Percentiles rank a stretch among this genome's conserved stretches.
These are phyloP conservation scores for Phytophthora kernoviae DNA, from an alignment of 352 stramenopile species.

Conservation along the genomic window DNA sequence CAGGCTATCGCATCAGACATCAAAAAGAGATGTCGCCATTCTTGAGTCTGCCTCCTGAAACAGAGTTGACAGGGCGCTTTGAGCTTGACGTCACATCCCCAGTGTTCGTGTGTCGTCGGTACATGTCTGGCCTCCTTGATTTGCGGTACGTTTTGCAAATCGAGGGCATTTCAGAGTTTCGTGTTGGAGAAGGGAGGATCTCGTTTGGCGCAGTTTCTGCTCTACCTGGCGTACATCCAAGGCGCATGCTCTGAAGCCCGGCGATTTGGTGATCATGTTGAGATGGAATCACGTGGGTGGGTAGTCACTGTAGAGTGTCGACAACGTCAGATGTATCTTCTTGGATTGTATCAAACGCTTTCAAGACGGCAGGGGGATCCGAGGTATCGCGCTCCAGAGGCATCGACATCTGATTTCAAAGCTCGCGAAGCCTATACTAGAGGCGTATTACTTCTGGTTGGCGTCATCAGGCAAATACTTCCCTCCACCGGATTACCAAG, in stretches of 20 bases:
- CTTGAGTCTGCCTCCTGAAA: constrained; percentile 54
- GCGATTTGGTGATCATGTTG: constrained; percentile 73
- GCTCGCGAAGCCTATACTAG: constrained; percentile 68
- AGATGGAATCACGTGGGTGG: constrained; percentile 81
- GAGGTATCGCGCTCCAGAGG: constrained; percentile 27
- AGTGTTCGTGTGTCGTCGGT: constrained; percentile 94
- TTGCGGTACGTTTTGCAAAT: constrained; percentile 98
- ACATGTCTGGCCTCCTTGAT: constrained; percentile 96
- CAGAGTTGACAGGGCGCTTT: constrained; percentile 62
- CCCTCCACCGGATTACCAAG: constrained; percentile 57
- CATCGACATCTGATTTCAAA: constrained; percentile 49
- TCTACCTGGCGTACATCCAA: constrained; percentile 82
- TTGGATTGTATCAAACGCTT: constrained; percentile 81
- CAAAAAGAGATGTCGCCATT: constrained; percentile 50
- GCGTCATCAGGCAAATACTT: constrained; percentile 80
- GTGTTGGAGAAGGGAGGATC: constrained; percentile 70
- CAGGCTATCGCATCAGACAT: constrained; percentile 46
- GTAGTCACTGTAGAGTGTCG: constrained; percentile 86
- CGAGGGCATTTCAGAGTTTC: constrained; percentile 93
- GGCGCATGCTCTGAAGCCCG: constrained; percentile 68
- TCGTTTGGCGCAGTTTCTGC: constrained; percentile 62
- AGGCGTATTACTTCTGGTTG: constrained; percentile 85
- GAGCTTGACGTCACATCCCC: constrained; percentile 86
- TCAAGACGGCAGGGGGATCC: constrained; percentile 47
- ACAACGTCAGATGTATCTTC: constrained; percentile 81